Percentiles rank a stretch among this genome's conserved stretches.
Conservation (phyloP, 179 eudicot genomes). For the Silene vulgaris region DNA sequence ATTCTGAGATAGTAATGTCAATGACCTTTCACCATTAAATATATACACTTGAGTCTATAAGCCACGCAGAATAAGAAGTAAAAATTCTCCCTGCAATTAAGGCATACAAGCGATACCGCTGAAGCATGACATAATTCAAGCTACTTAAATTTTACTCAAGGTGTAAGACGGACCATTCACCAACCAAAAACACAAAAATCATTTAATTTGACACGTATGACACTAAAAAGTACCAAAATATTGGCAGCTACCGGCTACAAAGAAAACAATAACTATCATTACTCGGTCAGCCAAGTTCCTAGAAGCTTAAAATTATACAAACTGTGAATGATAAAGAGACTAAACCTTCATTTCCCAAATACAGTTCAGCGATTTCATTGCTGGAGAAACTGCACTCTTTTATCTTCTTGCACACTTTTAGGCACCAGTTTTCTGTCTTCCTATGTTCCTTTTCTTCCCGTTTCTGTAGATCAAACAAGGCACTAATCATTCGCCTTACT, state of each 20-base stretch:
- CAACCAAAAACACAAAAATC: conserved; percentile 10
- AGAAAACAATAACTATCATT: conserved; percentile 2
- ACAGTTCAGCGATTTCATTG: conserved; percentile 57
- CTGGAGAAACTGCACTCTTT: conserved; percentile 59
- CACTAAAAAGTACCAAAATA: conserved; percentile 2
- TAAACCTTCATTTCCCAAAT: conserved; percentile 40
- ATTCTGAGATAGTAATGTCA: no score
- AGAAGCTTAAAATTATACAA: background rate
- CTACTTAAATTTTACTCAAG: background rate
- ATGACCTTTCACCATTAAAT: no score
- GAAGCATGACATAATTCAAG: no score
- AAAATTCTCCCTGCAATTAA: background rate
- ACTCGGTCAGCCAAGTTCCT: background rate
- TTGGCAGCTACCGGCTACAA: background rate
- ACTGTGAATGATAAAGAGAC: background rate
- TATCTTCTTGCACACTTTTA: conserved; percentile 69
- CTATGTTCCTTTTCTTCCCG: conserved; percentile 48
- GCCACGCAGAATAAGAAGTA: no score
- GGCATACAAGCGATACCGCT: background rate
- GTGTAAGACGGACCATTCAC: background rate
- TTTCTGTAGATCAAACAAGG: conserved; percentile 44
- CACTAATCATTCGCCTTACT: conserved; percentile 8
- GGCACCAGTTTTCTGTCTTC: conserved; percentile 59
- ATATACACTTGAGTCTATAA: no score
- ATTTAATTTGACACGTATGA: background rate